Base-by-base conservation (phyloP, 495 filamentous ascomycete genomes). In the Penicillium coprophilum region DNA sequence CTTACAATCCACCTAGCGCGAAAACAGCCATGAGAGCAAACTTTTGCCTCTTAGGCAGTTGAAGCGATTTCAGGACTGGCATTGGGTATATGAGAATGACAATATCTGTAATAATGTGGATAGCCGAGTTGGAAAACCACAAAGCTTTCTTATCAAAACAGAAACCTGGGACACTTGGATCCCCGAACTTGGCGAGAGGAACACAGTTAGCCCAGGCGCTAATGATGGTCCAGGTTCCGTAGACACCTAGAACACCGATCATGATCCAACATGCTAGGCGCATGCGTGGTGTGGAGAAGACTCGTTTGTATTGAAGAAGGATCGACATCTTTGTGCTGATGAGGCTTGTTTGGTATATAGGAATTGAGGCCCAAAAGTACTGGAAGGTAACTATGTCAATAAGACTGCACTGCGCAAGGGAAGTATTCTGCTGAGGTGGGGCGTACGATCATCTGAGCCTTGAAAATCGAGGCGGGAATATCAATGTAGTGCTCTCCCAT, bases 81-180 rank as follows among this genome's bases (percentile, higher is more conserved):
- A 81, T 74, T 0, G 80, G 79, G 51, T 77, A 75, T 6, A 76
- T 34, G 20, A 81, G 50, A 20, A 82, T 77, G 21, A 80, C 28
- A 2, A 80, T 39, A 66, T 84, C 82, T 40, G 76, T 79, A 4
- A 68, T 45, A n/a, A 83, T 77, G 38, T 77, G 73, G 20, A 73
- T 63, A 5, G 58, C 68, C 0, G 79, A 61, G 50, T 75, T 74
- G 3, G 64, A 70, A 50, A 74, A 73, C 74, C 72, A 74, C 4
- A 75, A 45, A 10, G 63, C 68, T 24, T 65, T 65, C 50, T 70
- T 68, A 20, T 70, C 39, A 7, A 76, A 58, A 49, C 74, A 77
- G 44, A 65, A 72, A 6, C 71, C 72, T 0, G 61, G 41, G 0
- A 71, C 41, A 1, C 46, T 46, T 0, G 56, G 52, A 45, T 77